Conservation (phyloP, 2,329 filamentous ascomycete species). For the Venturia aucupariae region DNA sequence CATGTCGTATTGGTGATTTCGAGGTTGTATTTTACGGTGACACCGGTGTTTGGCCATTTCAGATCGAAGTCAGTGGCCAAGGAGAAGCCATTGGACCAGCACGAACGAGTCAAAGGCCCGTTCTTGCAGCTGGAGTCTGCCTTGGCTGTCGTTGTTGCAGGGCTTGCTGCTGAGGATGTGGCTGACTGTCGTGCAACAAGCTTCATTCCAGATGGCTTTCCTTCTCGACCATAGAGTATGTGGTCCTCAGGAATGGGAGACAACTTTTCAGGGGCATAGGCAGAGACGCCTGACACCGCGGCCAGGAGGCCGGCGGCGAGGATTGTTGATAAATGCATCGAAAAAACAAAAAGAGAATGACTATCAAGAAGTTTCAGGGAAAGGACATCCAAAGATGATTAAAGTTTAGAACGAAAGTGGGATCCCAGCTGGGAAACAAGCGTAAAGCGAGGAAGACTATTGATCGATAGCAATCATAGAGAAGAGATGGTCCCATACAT, state of each 20-base stretch:
- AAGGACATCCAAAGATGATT: background rate
- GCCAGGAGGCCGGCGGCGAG: background rate
- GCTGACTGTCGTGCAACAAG: slow-evolving; percentile 2
- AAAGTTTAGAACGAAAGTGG: background rate
- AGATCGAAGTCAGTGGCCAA: slow-evolving; percentile 37
- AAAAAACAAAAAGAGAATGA: background rate
- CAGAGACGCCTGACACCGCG: background rate
- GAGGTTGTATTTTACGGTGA: slow-evolving; percentile 25
- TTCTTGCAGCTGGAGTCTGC: slow-evolving; percentile 30
- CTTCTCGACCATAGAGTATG: slow-evolving; percentile 13
- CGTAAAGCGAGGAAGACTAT: background rate
- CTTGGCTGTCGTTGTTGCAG: slow-evolving; percentile 7
- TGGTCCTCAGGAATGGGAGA: slow-evolving; percentile 12
- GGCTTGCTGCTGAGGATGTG: slow-evolving; percentile 1
- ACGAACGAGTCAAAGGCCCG: slow-evolving; percentile 30
- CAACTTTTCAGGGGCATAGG: background rate
- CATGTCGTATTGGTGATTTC: slow-evolving; percentile 27
- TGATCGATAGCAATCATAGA: background rate
- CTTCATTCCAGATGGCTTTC: slow-evolving; percentile 3
- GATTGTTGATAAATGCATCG: slow-evolving; percentile 8
- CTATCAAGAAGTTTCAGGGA: background rate
- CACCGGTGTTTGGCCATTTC: slow-evolving; percentile 34
- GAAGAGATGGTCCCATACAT: background rate
- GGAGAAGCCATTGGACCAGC: slow-evolving; percentile 35
- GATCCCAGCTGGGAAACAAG: background rate